A percentile compares a stretch with the other conserved stretches of the same genome.
Evolutionary conservation across 2,329 filamentous ascomycete genomes (phyloP).

Genomic region (Pseudogymnoascus sp.): DNA sequence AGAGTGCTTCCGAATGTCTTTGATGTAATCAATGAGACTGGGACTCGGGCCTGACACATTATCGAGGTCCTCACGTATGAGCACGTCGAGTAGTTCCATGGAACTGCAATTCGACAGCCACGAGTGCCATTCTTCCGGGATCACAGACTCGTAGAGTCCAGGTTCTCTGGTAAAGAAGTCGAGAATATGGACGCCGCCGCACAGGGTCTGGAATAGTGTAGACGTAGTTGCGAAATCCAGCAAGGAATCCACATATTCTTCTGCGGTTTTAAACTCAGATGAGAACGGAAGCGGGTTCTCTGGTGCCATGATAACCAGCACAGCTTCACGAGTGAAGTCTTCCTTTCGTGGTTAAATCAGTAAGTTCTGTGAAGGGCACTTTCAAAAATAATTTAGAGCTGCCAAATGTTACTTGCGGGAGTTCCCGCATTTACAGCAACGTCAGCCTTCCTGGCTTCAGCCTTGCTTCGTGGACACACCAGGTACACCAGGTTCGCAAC

Average conservation of each 20-base stretch:
- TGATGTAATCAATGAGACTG: constrained; percentile 64
- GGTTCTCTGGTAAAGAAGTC: constrained; percentile 89
- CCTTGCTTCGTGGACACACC: constrained; percentile 1
- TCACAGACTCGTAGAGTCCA: constrained; percentile 67
- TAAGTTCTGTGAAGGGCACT: not conserved
- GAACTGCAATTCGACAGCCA: constrained; percentile 67
- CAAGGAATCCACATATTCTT: constrained; percentile 72
- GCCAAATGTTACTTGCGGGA: not conserved
- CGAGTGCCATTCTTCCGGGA: constrained; percentile 72
- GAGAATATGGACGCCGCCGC: constrained; percentile 91
- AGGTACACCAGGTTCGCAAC: constrained; percentile 1
- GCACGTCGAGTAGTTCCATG: constrained; percentile 68
- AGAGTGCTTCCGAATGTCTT: constrained; percentile 59
- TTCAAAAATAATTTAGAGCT: constrained; percentile 5
- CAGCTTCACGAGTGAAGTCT: not conserved
- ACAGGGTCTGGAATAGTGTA: constrained; percentile 75
- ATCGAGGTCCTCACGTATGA: constrained; percentile 68
- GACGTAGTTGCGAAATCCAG: constrained; percentile 68
- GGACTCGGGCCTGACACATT: constrained; percentile 27
- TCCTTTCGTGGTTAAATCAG: not conserved
- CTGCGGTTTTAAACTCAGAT: constrained; percentile 58
- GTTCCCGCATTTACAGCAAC: not conserved
- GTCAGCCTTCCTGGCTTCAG: constrained; percentile 5
- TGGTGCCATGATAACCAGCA: constrained; percentile 25
- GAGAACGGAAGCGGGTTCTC: constrained; percentile 57